Percentiles rank a stretch among this genome's conserved stretches.
Evolutionary conservation across 1,284 basidiomycete genomes (phyloP).

Genomic region (Cryptococcus hybrid): DNA sequence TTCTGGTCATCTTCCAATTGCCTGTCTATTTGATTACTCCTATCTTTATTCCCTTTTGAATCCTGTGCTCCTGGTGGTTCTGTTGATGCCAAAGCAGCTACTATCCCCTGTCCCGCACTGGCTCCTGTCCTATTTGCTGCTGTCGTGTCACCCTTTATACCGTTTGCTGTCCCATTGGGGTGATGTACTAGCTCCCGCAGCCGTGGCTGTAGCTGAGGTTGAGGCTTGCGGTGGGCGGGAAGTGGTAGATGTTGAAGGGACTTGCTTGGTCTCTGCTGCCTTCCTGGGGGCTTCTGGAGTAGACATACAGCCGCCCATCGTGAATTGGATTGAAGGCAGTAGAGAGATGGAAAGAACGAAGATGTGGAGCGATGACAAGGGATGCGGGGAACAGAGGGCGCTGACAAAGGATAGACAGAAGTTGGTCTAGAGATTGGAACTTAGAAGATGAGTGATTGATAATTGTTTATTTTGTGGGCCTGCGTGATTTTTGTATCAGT

Average conservation of each 20-base stretch:
- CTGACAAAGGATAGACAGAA: no score
- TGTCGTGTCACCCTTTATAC: neutral
- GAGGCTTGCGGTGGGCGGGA: neutral
- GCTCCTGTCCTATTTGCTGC: neutral
- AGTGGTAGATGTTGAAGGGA: neutral
- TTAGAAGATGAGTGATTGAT: no score
- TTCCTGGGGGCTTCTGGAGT: conserved; percentile 12
- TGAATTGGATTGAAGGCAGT: neutral
- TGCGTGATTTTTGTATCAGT: no score
- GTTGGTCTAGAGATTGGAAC: no score
- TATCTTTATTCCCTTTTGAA: conserved; percentile 56
- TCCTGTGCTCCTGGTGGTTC: conserved; percentile 16
- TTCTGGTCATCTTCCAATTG: conserved; percentile 58
- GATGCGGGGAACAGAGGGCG: neutral
- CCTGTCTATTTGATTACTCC: conserved; percentile 59
- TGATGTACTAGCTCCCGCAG: no score
- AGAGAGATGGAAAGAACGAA: neutral
- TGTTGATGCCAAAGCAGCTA: conserved; percentile 34
- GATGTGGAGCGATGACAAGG: neutral
- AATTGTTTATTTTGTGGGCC: no score
- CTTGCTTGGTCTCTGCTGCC: conserved; percentile 9
- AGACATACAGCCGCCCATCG: conserved; percentile 15
- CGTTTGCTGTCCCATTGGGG: neutral
- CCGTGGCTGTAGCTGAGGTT: neutral
- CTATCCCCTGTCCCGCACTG: conserved; percentile 27